phyloP scores from a whole-genome alignment of 768 basidiomycete species.

The Lentinula aciculospora region DNA sequence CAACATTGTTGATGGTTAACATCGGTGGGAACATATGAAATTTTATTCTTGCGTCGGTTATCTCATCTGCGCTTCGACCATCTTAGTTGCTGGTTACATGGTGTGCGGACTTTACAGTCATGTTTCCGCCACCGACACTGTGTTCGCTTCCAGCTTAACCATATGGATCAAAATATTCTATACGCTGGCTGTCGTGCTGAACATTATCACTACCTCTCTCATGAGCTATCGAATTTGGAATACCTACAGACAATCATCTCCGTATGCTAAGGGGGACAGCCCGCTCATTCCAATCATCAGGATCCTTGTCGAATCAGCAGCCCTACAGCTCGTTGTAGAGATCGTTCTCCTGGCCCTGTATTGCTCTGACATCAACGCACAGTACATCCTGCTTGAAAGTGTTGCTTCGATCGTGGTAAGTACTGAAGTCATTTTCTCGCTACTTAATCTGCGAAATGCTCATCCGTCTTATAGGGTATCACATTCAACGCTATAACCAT shows the following conservation, averaged over 20 bases:
- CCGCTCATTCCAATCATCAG: constrained; percentile 9
- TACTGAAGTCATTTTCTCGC: neutral
- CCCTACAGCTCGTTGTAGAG: constrained; percentile 14
- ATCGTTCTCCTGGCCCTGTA: constrained; percentile 15
- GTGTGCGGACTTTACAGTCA: constrained; percentile 10
- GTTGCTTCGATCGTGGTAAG: constrained; percentile 13
- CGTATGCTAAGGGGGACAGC: neutral
- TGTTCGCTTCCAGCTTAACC: constrained; percentile 13
- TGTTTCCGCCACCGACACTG: constrained; percentile 6
- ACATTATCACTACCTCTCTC: constrained; percentile 15
- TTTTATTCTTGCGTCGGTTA: too few relatives aligned
- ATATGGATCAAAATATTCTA: constrained; percentile 15
- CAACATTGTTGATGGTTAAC: constrained; percentile 11
- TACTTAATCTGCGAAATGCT: neutral
- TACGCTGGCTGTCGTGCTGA: constrained; percentile 15
- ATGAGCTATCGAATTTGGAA: constrained; percentile 16
- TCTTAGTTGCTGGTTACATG: constrained; percentile 14
- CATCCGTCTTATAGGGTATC: constrained; percentile 5
- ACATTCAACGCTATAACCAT: constrained; percentile 12
- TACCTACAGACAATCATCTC: constrained; percentile 6
- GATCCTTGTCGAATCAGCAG: constrained; percentile 17
- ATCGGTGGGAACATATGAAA: constrained; percentile 3
- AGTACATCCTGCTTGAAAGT: constrained; percentile 14
- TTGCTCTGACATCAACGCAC: constrained; percentile 12
- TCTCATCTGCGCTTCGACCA: neutral